Conservation (phyloP, 768 basidiomycete genomes). For the Phlebiopsis gigantea region DNA sequence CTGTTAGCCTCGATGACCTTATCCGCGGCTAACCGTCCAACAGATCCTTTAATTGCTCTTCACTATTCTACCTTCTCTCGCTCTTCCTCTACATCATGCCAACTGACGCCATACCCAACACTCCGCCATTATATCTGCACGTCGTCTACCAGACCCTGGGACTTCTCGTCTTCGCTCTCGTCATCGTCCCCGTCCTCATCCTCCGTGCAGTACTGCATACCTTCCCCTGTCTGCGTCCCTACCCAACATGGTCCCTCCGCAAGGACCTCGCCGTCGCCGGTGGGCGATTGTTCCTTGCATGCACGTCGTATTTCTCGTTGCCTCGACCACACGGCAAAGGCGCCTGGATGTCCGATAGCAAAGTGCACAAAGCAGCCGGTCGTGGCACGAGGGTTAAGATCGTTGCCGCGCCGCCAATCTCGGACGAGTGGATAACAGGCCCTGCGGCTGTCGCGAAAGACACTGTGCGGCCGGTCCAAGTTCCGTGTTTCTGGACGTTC, state of each 20-base stretch:
- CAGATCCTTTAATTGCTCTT: background rate
- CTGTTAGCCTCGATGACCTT: conserved; percentile 5
- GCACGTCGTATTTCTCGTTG: conserved; percentile 8
- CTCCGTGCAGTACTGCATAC: background rate
- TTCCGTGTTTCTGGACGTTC: conserved; percentile 12
- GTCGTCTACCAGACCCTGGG: conserved; percentile 3
- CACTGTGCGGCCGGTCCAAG: background rate
- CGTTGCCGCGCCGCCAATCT: conserved; percentile 2
- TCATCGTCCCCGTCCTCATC: background rate
- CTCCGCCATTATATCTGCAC: conserved; percentile 6
- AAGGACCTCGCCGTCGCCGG: conserved; percentile 7
- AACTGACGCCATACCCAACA: conserved; percentile 1
- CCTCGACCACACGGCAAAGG: conserved; percentile 5
- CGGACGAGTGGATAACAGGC: conserved; percentile 5
- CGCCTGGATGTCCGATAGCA: conserved; percentile 5
- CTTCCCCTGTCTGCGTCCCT: background rate
- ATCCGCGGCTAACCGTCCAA: background rate
- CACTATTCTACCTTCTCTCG: background rate
- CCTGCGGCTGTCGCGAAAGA: background rate
- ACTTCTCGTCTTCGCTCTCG: background rate
- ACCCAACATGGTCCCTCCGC: conserved; percentile 8
- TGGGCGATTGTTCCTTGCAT: conserved; percentile 8
- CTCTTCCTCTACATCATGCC: background rate
- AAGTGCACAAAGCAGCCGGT: background rate
- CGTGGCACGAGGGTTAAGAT: conserved; percentile 5